Conservation (phyloP, 1,139 yeast genomes). For the Geotrichum reessii region DNA sequence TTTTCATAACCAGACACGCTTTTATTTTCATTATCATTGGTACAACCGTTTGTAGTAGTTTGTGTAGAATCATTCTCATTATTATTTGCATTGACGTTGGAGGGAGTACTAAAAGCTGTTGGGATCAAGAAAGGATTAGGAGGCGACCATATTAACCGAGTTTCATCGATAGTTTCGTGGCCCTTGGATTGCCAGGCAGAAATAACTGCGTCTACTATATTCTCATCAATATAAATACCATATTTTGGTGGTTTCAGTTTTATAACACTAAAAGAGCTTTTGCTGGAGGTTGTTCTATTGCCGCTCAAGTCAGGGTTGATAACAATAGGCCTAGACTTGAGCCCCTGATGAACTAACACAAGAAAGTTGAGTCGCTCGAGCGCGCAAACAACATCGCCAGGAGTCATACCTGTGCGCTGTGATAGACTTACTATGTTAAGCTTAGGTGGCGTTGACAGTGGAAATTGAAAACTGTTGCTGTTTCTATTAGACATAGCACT, state of each 20-base stretch:
- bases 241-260: constrained; percentile 32
- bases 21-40: not conserved
- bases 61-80: not conserved
- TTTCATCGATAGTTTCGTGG: constrained; percentile 49
- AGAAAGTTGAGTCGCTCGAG: constrained; percentile 70
- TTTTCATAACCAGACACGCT: not conserved
- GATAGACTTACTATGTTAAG: constrained; percentile 42
- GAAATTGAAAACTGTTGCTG: not conserved
- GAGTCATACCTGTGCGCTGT: constrained; percentile 73
- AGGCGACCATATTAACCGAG: constrained; percentile 52
- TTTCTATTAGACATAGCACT: not conserved
- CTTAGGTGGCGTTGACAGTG: not conserved
- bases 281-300: not conserved
- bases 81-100: not conserved
- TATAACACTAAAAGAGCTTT: not conserved
- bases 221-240: constrained; percentile 50
- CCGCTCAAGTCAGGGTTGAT: not conserved
- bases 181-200: constrained; percentile 52
- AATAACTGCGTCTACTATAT: constrained; percentile 43
- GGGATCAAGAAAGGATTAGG: not conserved
- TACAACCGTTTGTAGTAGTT: not conserved
- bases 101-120: not conserved
- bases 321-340: not conserved
- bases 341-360: constrained; percentile 38
- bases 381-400: constrained; percentile 79